Conservation (phyloP, 495 filamentous ascomycete genomes). For the Penicillium parvum region DNA sequence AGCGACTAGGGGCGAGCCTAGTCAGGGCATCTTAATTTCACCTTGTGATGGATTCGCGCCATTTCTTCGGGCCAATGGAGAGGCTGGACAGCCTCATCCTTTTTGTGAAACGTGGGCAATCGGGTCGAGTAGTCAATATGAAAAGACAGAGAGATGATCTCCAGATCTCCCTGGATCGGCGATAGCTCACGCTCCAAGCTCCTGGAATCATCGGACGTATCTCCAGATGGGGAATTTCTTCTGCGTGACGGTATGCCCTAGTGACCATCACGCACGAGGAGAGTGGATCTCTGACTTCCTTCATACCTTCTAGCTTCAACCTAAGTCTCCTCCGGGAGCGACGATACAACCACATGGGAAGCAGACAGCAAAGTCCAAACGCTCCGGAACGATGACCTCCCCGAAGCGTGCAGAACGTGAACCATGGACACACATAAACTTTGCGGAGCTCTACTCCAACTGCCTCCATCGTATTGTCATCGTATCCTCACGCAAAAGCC, state of each 20-base stretch:
- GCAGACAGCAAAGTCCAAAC: no score
- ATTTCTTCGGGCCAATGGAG: conserved; percentile 2
- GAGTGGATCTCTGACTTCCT: neutral
- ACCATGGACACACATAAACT: neutral
- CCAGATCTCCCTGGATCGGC: conserved; percentile 18
- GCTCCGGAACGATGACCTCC: neutral
- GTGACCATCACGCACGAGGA: neutral
- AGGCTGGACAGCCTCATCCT: neutral
- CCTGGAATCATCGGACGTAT: neutral
- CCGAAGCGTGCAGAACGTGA: conserved; percentile 8
- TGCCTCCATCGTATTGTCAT: conserved; percentile 9
- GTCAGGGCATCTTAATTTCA: neutral
- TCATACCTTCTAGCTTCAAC: neutral
- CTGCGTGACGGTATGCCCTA: neutral
- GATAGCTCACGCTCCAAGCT: conserved; percentile 9
- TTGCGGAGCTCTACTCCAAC: conserved; percentile 7
- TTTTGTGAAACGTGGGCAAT: conserved; percentile 7
- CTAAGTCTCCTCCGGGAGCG: no score
- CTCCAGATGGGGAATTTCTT: conserved; percentile 7
- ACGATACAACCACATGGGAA: no score
- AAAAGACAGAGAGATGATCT: conserved; percentile 6
- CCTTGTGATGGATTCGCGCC: conserved; percentile 2
- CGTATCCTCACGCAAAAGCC: neutral
- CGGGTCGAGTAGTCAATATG: neutral
- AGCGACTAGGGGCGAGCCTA: neutral